phyloP scores from a whole-genome alignment of 345 rosid genomes.

The Pseudoturritis turrita region DNA sequence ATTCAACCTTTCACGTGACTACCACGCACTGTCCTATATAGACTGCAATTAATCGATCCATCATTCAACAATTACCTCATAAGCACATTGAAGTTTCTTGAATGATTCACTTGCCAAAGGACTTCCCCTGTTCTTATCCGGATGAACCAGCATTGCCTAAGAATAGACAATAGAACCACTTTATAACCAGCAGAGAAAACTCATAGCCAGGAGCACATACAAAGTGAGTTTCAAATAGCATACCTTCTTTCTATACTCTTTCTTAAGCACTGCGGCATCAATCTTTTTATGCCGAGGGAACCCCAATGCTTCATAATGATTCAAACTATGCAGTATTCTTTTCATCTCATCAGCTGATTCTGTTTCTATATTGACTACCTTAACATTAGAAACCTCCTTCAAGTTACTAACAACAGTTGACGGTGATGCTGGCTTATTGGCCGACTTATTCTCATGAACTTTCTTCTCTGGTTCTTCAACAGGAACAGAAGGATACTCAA shows the following conservation, averaged over 20 bases:
- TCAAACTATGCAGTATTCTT: slow-evolving; percentile 63
- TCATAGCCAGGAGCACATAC: background rate
- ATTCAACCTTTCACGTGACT: background rate
- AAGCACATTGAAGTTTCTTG: slow-evolving; percentile 97
- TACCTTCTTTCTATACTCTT: slow-evolving; percentile 75
- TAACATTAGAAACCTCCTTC: slow-evolving; percentile 44
- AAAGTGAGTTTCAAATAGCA: background rate
- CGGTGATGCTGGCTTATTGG: slow-evolving; percentile 28
- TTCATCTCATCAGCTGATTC: slow-evolving; percentile 76
- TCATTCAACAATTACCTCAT: slow-evolving; percentile 52
- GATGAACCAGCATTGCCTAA: slow-evolving; percentile 98
- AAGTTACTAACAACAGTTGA: slow-evolving; percentile 45
- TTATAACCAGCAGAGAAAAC: slow-evolving; percentile 4
- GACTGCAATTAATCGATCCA: background rate
- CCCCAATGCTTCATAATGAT: slow-evolving; percentile 88
- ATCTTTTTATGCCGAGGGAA: slow-evolving; percentile 65
- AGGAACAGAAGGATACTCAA: slow-evolving; percentile 49
- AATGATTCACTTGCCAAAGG: slow-evolving; percentile 92
- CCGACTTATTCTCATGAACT: slow-evolving; percentile 49
- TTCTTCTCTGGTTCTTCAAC: slow-evolving; percentile 45
- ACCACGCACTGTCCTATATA: background rate
- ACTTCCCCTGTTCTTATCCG: slow-evolving; percentile 97
- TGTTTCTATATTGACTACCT: slow-evolving; percentile 47
- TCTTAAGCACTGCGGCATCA: slow-evolving; percentile 58
- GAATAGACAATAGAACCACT: slow-evolving; percentile 20